Percentiles rank a stretch among this genome's conserved stretches.
phyloP scores from a whole-genome alignment of 768 basidiomycete genomes.

The Russula foetens region DNA sequence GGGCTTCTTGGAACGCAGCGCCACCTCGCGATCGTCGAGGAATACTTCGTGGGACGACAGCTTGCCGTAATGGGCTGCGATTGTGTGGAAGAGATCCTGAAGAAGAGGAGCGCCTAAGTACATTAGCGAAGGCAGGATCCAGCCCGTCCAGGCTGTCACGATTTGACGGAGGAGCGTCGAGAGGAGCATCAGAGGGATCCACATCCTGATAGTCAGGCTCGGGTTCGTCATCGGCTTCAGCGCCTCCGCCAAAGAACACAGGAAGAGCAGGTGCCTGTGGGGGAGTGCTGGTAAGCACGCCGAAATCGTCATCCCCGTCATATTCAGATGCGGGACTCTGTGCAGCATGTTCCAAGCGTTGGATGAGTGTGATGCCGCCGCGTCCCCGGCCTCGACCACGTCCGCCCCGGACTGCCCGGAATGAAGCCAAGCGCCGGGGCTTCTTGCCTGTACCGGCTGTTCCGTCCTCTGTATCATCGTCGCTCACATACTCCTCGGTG shows the following conservation, averaged over 20 bases:
- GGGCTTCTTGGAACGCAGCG: conserved; percentile 58
- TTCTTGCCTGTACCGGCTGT: conserved; percentile 12
- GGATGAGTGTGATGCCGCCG: conserved; percentile 17
- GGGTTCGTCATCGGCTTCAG: conserved; percentile 26
- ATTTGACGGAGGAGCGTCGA: conserved; percentile 40
- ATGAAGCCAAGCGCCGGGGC: conserved; percentile 10
- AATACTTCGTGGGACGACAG: conserved; percentile 41
- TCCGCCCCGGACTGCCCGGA: conserved; percentile 12
- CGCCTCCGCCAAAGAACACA: conserved; percentile 17
- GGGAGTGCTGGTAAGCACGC: conserved; percentile 13
- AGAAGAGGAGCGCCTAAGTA: conserved; percentile 50
- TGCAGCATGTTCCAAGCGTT: conserved; percentile 18
- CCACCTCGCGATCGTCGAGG: conserved; percentile 56
- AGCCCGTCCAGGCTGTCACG: conserved; percentile 75
- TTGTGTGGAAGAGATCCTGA: conserved; percentile 35
- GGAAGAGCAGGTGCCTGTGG: conserved; percentile 13
- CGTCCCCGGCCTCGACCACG: conserved; percentile 17
- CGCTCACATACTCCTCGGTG: conserved; percentile 38
- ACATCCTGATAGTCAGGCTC: conserved; percentile 25
- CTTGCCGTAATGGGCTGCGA: conserved; percentile 55
- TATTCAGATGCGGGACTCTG: conserved; percentile 16
- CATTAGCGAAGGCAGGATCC: conserved; percentile 79
- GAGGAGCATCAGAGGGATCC: conserved; percentile 32
- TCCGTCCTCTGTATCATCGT: conserved; percentile 34
- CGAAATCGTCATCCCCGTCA: conserved; percentile 20